Evolutionary conservation across 106 monocot species (phyloP).

Genomic region (Acanthochlamys bracteata): DNA sequence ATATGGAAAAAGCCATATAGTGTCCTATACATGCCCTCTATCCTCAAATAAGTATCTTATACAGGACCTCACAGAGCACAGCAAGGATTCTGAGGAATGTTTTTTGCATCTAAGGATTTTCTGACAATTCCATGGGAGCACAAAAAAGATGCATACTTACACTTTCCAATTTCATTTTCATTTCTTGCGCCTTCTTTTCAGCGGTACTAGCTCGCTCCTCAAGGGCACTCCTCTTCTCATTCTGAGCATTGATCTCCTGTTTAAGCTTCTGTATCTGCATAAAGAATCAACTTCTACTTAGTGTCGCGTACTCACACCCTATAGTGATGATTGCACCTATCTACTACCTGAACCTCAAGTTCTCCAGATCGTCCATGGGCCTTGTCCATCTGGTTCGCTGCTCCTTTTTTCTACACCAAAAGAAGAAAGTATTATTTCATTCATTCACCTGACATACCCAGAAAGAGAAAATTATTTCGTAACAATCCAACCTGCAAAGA

Average conservation of each 20-base stretch:
- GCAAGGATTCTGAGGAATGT: no score
- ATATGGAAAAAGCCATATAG: no score
- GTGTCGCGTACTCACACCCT: background rate
- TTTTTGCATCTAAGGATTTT: no score
- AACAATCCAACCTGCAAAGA: no score
- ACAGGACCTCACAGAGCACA: no score
- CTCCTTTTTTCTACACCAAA: background rate
- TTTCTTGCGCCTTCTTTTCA: slow-evolving; percentile 36
- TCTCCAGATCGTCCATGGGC: slow-evolving; percentile 29
- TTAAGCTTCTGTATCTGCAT: slow-evolving; percentile 29
- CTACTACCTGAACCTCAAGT: slow-evolving; percentile 49
- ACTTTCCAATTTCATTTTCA: slow-evolving; percentile 28
- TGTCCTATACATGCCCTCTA: no score
- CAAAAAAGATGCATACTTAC: slow-evolving; percentile 14
- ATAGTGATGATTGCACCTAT: background rate
- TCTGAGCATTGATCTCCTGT: slow-evolving; percentile 30
- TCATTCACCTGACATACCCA: background rate
- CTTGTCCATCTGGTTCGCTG: slow-evolving; percentile 27
- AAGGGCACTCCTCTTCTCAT: slow-evolving; percentile 14
- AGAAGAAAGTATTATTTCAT: no score
- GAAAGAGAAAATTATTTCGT: no score
- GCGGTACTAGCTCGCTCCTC: slow-evolving; percentile 23
- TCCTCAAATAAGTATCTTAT: no score
- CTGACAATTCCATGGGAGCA: background rate
- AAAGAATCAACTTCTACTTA: slow-evolving; percentile 4